These are phyloP conservation scores for Lizanozyma gosingica DNA, from an alignment of 1,139 yeast species.

Conservation along the genomic window DNA sequence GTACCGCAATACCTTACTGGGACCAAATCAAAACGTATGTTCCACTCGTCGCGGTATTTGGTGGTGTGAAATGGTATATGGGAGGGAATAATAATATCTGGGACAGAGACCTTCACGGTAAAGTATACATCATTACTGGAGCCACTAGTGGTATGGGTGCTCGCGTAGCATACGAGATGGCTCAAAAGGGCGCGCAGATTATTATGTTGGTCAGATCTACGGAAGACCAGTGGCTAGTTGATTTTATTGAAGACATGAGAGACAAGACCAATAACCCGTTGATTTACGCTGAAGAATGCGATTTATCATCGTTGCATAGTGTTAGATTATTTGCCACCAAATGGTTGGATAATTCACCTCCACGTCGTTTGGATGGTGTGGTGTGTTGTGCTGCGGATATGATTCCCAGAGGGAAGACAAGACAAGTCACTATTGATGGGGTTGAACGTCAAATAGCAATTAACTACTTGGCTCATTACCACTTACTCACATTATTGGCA, in stretches of 20 bases:
- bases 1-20: slow-evolving; percentile 74
- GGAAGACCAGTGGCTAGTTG: slow-evolving; percentile 69
- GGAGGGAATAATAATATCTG: slow-evolving; percentile 76
- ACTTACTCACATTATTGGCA: slow-evolving; percentile 63
- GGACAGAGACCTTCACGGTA: slow-evolving; percentile 89
- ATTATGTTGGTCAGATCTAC: slow-evolving; percentile 60
- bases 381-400: slow-evolving; percentile 82
- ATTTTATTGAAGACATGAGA: slow-evolving; percentile 70
- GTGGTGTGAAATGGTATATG: slow-evolving; percentile 57
- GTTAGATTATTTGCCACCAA: slow-evolving; percentile 87
- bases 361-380: slow-evolving; percentile 82
- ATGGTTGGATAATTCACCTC: slow-evolving; percentile 89
- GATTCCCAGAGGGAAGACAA: slow-evolving; percentile 53
- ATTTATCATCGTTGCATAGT: slow-evolving; percentile 63
- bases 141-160: slow-evolving; percentile 93
- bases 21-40: slow-evolving; percentile 42
- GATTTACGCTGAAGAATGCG: slow-evolving; percentile 85
- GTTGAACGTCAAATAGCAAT: slow-evolving; percentile 77
- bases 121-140: slow-evolving; percentile 68
- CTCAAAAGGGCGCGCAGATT: slow-evolving; percentile 77
- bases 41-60: slow-evolving; percentile 41
- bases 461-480: slow-evolving; percentile 76
- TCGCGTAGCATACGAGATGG: slow-evolving; percentile 62
- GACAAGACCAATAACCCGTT: slow-evolving; percentile 58
- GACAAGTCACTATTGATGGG: slow-evolving; percentile 71